These are phyloP conservation scores for Phoma sp. DNA, from an alignment of 2,329 filamentous ascomycete species.

Conservation along the genomic window DNA sequence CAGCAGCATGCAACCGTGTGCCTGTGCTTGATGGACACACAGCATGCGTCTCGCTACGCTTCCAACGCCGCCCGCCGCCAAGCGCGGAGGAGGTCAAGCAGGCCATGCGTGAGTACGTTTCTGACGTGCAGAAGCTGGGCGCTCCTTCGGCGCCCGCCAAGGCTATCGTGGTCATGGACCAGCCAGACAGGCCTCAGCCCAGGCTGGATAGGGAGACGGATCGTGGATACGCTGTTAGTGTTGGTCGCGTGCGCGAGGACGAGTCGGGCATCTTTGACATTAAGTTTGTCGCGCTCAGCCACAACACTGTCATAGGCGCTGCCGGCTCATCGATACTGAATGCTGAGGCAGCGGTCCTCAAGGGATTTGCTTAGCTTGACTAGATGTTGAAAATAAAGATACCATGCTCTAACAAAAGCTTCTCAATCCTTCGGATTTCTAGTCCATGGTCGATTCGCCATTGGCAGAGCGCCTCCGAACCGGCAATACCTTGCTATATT, in stretches of 20 bases:
- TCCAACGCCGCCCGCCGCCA: slow-evolving; percentile 76
- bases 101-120: slow-evolving; percentile 79
- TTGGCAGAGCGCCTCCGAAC: background rate
- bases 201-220: slow-evolving; percentile 85
- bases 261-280: slow-evolving; percentile 90
- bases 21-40: slow-evolving; percentile 95
- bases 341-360: slow-evolving; percentile 87
- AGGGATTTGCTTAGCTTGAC: slow-evolving; percentile 69
- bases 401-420: background rate
- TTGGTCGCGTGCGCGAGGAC: slow-evolving; percentile 85
- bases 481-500: no score
- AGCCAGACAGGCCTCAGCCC: slow-evolving; percentile 88
- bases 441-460: no score
- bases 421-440: background rate
- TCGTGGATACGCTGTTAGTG: slow-evolving; percentile 86
- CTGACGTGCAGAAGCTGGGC: slow-evolving; percentile 80
- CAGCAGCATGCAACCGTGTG: slow-evolving; percentile 89
- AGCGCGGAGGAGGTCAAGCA: slow-evolving; percentile 76
- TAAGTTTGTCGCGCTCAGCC: slow-evolving; percentile 91
- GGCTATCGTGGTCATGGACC: slow-evolving; percentile 87
- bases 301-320: slow-evolving; percentile 91
- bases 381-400: background rate
- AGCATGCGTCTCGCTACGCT: slow-evolving; percentile 88
- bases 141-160: slow-evolving; percentile 84
- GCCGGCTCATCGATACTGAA: slow-evolving; percentile 97